Evolutionary conservation across 768 basidiomycete species (phyloP), one percentile per base, ranked within the genome.

Genomic region (Russula brevipes): DNA sequence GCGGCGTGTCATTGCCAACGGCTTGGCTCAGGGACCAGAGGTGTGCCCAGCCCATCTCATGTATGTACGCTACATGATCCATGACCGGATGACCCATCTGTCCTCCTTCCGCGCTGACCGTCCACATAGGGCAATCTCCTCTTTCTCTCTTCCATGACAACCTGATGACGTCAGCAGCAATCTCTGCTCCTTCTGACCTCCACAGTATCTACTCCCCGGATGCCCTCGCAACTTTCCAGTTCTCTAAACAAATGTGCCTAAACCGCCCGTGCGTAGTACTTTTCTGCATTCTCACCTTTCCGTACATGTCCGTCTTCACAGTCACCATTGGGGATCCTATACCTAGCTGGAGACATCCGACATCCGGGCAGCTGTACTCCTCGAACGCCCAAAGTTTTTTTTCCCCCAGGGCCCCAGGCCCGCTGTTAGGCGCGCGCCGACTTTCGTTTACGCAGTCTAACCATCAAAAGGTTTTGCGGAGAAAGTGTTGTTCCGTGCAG

Each of bases 1-100:
- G 58, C 58, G 35, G 50, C 12, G 17, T 30, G 19, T 59, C 33
- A 59, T 33, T 17, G 50, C 51, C 59, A 53, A 35, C 16, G 42
- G 35, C 41, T 7, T 45, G 51, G 24, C 59, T 38, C 44, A 54
- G 52, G 59, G 24, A 24, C 24, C 24, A 24, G 24, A 24, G 24
- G 24, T 24, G 24, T 24, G 24, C 24, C 24, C 24, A 24, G 24
- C 24, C 24, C 24, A 24, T 24, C 24, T 24, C 24, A 24, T 24
- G 24, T 24, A 24, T 24, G 24, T 24, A 24, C 24, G 24, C 54
- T 24, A 24, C 19, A 24, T 19, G 11, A 35, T 2, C 30, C 54
- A 6, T 17, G 30, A 55, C 42, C 10, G 5, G 42, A 17, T 14
- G 12, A 12, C 16, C 42, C 42, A 11, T 44, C 11, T 14, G 42